These are phyloP conservation scores for Protomyces inouyei DNA, from an alignment of 1,139 yeast genomes.

Conservation along the genomic window DNA sequence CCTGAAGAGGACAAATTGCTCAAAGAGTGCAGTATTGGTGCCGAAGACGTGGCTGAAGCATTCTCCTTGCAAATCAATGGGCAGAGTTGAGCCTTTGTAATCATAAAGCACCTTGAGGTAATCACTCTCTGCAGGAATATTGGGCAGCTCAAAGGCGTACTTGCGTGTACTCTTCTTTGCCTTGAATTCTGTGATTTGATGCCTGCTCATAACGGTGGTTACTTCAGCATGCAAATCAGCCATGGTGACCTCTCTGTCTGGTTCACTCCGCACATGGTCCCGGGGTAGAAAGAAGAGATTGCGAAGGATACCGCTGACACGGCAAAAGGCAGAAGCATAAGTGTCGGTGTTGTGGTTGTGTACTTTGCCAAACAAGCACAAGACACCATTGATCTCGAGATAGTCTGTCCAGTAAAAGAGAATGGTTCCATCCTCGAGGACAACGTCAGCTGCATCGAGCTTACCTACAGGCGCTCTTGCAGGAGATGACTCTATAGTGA, in stretches of 20 bases:
- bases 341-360: constrained; percentile 46
- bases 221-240: constrained; percentile 76
- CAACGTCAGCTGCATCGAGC: constrained; percentile 30
- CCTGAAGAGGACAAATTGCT: constrained; percentile 74
- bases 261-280: constrained; percentile 38
- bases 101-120: constrained; percentile 78
- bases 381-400: constrained; percentile 64
- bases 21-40: constrained; percentile 66
- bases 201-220: constrained; percentile 57
- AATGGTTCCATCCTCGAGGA: constrained; percentile 47
- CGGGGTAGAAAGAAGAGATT: constrained; percentile 79
- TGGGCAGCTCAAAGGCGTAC: constrained; percentile 83
- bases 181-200: constrained; percentile 57
- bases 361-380: constrained; percentile 80
- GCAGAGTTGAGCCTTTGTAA: constrained; percentile 57
- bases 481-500: constrained; percentile 11
- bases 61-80: constrained; percentile 64
- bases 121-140: constrained; percentile 72
- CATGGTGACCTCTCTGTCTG: constrained; percentile 46
- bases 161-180: constrained; percentile 70
- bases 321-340: constrained; percentile 71
- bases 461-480: constrained; percentile 12
- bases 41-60: constrained; percentile 83
- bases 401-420: constrained; percentile 89
- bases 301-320: constrained; percentile 63